Base-by-base conservation (phyloP, 2,329 filamentous ascomycete species). In the Aureobasidium leucospermi region DNA sequence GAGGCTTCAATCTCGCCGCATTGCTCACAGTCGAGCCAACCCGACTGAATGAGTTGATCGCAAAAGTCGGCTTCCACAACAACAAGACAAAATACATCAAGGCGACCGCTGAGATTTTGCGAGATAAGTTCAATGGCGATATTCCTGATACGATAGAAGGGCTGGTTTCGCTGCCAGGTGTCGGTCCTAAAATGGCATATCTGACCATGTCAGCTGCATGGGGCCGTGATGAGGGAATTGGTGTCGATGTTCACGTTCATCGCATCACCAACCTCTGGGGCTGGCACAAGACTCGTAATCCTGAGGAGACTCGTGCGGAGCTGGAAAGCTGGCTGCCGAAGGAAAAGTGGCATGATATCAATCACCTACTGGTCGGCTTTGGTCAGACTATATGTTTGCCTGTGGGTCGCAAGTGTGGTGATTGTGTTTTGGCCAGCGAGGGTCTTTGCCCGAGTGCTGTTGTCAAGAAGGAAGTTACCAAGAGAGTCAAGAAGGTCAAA, bases 141-240 rank as follows among this genome's bases (percentile, higher is more conserved):
- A 94, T 96, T 59, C 92, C 92, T 1, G 79, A 86, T 63, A 88
- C 87, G 0, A 84, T 93, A 55, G 81, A 85, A 63, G 90, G 87
- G 0, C 79, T 96, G 19, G 85, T 86, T 55, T 83, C 84, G 1
- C 80, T 96, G 0, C 91, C 91, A 0, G 92, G 92, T 5, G 92
- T 96, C 1, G 92, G 92, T 0, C 92, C 92, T 32, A 96, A 96
- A 75, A 96, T 96, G 92, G 91, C 87, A 11, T 92, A 94, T 71
- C 81, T 96, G 23, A 93, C 88, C 70, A 83, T 96, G 77, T 87
- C 86, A 48, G 87, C 87, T 0, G 89, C 87, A 68, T 81, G 87
- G 87, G 84, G 84, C 2, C 76, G 80, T 46, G 79, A 84, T 52
- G 80, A 86, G 65, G 92, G 92, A 7, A 96, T 96, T 64, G 92